Evolutionary conservation across 805 yeast genomes (phyloP).

Genomic region (Metschnikowia cerradonensis): DNA sequence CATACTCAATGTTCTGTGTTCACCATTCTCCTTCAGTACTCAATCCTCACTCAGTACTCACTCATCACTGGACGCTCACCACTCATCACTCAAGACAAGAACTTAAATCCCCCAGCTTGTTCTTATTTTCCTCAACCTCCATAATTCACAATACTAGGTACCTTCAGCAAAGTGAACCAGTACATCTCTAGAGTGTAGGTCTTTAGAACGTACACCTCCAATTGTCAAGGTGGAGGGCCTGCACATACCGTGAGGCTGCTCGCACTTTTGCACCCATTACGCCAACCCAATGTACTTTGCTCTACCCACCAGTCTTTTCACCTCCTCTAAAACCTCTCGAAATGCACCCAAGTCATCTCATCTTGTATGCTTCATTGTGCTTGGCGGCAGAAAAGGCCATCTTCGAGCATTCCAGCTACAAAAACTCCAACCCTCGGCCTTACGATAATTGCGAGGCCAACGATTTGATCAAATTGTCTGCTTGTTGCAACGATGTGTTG

Average conservation of each 20-base stretch:
- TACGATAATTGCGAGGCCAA: constrained; percentile 39
- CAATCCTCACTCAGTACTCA: too few species aligned
- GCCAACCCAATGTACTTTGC: neutral
- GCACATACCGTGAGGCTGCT: neutral
- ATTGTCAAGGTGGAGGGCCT: neutral
- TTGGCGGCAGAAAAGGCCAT: constrained; percentile 6
- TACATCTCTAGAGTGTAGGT: too few species aligned
- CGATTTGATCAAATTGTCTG: constrained; percentile 39
- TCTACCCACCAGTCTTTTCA: neutral
- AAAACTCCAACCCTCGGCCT: constrained; percentile 45
- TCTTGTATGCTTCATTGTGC: neutral
- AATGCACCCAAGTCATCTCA: neutral
- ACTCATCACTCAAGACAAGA: too few species aligned
- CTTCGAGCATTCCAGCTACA: constrained; percentile 38
- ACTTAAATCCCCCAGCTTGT: too few species aligned
- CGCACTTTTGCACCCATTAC: constrained; percentile 4
- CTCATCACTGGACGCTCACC: too few species aligned
- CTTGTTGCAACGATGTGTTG: constrained; percentile 46
- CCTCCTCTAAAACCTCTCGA: neutral
- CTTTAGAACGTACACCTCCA: neutral
- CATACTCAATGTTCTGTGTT: too few species aligned
- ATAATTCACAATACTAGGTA: neutral
- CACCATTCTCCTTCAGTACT: too few species aligned
- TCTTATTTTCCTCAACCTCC: too few species aligned
- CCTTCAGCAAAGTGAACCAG: too few species aligned